phyloP scores from a whole-genome alignment of 78 protist species.

The Dictyostelium discoideum region DNA sequence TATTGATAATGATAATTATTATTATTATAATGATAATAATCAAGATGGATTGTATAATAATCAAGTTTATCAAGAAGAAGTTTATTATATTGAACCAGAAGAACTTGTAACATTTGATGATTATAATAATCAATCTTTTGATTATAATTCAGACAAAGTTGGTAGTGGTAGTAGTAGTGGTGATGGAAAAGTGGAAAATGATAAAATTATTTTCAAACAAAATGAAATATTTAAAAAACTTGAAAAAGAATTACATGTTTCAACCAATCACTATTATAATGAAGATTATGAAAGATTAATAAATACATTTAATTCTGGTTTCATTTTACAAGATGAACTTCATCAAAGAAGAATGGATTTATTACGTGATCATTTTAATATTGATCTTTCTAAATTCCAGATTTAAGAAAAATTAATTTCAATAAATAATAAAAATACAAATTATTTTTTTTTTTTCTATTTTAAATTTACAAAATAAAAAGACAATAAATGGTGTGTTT shows the following conservation, averaged over 20 bases:
- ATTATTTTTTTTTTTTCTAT: background rate
- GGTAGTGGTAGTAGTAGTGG: background rate
- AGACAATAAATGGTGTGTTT: background rate
- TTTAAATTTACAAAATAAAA: no score
- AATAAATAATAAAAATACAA: background rate
- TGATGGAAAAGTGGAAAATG: background rate
- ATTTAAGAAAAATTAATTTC: background rate
- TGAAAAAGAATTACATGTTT: background rate
- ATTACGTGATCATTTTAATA: slow-evolving; percentile 1
- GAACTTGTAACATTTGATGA: background rate
- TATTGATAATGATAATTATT: background rate
- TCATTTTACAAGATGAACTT: background rate
- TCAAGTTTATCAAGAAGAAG: slow-evolving; percentile 2
- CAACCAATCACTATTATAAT: background rate
- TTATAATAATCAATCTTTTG: background rate
- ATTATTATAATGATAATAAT: background rate
- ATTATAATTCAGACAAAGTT: background rate
- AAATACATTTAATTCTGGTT: background rate
- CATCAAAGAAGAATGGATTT: background rate
- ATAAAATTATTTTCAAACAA: background rate
- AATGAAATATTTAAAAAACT: background rate
- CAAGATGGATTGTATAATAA: background rate
- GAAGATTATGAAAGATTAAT: background rate
- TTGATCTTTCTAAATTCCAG: background rate
- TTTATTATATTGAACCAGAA: background rate